A percentile compares a stretch with the other conserved stretches of the same genome.
Evolutionary conservation across 768 basidiomycete species (phyloP).

Genomic region (Boletus reticuloceps): DNA sequence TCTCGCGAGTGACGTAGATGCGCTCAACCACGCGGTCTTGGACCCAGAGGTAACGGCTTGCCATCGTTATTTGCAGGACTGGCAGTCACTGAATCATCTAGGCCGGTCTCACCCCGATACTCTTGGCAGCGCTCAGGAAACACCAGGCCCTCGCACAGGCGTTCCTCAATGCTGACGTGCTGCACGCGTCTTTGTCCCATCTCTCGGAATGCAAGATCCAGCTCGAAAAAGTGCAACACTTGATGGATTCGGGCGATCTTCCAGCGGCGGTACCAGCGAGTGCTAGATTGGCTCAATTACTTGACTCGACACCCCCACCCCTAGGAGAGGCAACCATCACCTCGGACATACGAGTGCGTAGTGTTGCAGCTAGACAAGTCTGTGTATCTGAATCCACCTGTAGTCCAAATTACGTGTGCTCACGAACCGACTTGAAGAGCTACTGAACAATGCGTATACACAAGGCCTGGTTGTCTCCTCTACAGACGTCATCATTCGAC

Average conservation of each 20-base stretch:
- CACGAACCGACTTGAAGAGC: slow-evolving; percentile 64
- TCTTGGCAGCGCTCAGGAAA: slow-evolving; percentile 52
- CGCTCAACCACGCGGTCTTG: slow-evolving; percentile 48
- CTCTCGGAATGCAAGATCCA: slow-evolving; percentile 51
- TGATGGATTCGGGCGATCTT: slow-evolving; percentile 58
- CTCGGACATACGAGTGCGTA: slow-evolving; percentile 55
- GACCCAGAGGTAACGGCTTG: slow-evolving; percentile 53
- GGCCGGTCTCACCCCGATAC: slow-evolving; percentile 65
- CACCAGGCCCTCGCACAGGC: slow-evolving; percentile 67
- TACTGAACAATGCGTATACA: slow-evolving; percentile 65
- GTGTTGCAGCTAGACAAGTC: not conserved
- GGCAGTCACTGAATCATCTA: slow-evolving; percentile 29
- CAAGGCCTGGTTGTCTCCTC: slow-evolving; percentile 54
- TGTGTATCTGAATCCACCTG: not conserved
- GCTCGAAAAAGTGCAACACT: slow-evolving; percentile 41
- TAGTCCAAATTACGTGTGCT: slow-evolving; percentile 57
- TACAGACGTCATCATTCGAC: slow-evolving; percentile 47
- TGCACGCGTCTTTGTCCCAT: slow-evolving; percentile 51
- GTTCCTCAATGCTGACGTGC: slow-evolving; percentile 50
- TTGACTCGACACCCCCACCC: slow-evolving; percentile 49
- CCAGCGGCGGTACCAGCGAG: slow-evolving; percentile 57
- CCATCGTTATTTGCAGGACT: not conserved
- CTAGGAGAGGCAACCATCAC: slow-evolving; percentile 52
- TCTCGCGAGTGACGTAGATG: slow-evolving; percentile 52
- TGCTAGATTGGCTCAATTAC: slow-evolving; percentile 38